Evolutionary conservation across 176 grass and related monocot genomes (phyloP), one percentile per base, ranked within the genome.

Genomic region (Cymbopogon citratus): DNA sequence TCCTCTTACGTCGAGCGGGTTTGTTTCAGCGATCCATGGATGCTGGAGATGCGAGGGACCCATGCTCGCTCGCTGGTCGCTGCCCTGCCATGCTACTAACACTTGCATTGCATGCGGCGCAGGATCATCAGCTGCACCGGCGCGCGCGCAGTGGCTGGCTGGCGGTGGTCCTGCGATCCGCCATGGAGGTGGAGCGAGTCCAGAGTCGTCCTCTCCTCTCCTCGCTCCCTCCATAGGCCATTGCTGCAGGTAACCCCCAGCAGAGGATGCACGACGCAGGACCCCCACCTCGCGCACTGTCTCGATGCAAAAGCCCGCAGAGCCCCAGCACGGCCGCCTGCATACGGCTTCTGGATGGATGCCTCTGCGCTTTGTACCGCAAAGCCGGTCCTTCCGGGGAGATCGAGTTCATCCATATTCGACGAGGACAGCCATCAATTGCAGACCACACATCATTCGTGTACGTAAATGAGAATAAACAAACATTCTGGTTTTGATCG

Each of bases 21-120:
- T 21, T 36, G 9, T 12, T 44, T 29, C 49, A 5, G 67, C 77
- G 14, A 13, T 45, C 23, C 51, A 3, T 41, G 51, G 12, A 63
- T n/a, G 87, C 63, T 76, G 62, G 63, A 81, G 87, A 36, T 85
- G 87, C 43, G 52, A 71, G 70, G 71, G 54, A 54, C 77, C 87
- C 87, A 65, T 63, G 54, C 79, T 27, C 77, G 71, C 28, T 63
- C 31, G 31, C 40, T 41, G 75, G n/a, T n/a, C n/a, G n/a, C n/a
- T n/a, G n/a, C n/a, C n/a, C n/a, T n/a, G n/a, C n/a, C n/a, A n/a
- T n/a, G n/a, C n/a, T n/a, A n/a, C n/a, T n/a, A n/a, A 75, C 45
- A 79, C 0, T 52, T 40, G 81, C 60, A 84, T 6, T 9, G 33
- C n/a, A n/a, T n/a, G n/a, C n/a, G n/a, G n/a, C n/a, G n/a, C 67